phyloP scores from a whole-genome alignment of 2,329 filamentous ascomycete genomes.

The Purpureocillium lavendulum region DNA sequence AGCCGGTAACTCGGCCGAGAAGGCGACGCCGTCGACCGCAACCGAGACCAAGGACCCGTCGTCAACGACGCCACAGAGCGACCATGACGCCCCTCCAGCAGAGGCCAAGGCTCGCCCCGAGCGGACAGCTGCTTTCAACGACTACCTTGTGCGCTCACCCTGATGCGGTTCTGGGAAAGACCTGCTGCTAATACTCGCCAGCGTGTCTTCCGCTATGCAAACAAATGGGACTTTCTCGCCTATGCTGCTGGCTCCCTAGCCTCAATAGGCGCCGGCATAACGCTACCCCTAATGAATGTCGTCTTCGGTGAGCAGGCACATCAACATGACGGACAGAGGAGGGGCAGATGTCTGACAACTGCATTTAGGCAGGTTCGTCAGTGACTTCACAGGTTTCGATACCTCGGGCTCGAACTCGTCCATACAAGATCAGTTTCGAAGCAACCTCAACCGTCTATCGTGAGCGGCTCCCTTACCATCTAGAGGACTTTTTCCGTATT shows the following conservation, averaged over 20 bases:
- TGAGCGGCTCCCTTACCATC: constrained; percentile 16
- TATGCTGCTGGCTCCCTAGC: constrained; percentile 38
- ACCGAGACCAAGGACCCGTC: neutral
- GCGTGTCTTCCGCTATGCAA: constrained; percentile 46
- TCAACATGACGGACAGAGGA: neutral
- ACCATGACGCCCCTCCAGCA: neutral
- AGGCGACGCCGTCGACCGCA: neutral
- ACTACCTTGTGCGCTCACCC: constrained; percentile 29
- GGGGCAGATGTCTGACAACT: neutral
- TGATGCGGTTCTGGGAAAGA: too few species aligned
- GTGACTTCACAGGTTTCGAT: constrained; percentile 38
- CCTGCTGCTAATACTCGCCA: constrained; percentile 10
- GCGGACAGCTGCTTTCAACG: constrained; percentile 33
- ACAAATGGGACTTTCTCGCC: constrained; percentile 40
- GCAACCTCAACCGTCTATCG: constrained; percentile 34
- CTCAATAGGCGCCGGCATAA: constrained; percentile 43
- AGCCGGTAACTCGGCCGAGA: neutral
- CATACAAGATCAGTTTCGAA: constrained; percentile 29
- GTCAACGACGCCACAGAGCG: neutral
- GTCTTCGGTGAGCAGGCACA: constrained; percentile 36
- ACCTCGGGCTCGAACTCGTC: constrained; percentile 19
- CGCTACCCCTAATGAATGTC: constrained; percentile 51
- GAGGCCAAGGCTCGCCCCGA: constrained; percentile 12
- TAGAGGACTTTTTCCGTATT: neutral
- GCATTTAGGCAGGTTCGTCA: constrained; percentile 33